These are phyloP conservation scores for Colletotrichum australisinense DNA, from an alignment of 2,329 filamentous ascomycete species.

Conservation along the genomic window DNA sequence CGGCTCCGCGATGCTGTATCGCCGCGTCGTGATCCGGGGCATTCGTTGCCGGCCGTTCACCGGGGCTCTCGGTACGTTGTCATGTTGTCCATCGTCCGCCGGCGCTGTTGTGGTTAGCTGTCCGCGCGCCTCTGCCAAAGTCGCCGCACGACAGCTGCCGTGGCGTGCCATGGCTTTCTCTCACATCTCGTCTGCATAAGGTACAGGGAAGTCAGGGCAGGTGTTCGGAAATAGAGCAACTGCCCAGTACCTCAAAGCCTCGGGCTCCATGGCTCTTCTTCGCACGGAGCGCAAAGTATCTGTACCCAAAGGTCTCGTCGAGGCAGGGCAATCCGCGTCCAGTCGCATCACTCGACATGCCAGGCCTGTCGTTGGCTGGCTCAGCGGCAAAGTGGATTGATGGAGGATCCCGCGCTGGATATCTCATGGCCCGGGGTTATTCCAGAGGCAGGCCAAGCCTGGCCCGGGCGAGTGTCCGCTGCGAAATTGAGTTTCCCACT, in stretches of 20 bases:
- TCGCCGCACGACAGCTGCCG: background rate
- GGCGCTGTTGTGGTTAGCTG: background rate
- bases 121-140: background rate
- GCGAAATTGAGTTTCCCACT: slow-evolving; percentile 35
- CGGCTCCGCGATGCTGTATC: background rate
- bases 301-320: background rate
- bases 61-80: background rate
- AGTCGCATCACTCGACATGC: slow-evolving; percentile 31
- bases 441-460: slow-evolving; percentile 31
- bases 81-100: background rate
- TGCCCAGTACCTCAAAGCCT: background rate
- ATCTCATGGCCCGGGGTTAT: slow-evolving; percentile 29
- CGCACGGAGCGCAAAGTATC: slow-evolving; percentile 26
- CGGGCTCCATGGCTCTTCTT: background rate
- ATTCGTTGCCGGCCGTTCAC: background rate
- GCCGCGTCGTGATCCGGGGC: background rate
- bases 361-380: slow-evolving; percentile 28
- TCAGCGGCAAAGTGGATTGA: slow-evolving; percentile 30
- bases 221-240: background rate
- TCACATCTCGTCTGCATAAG: background rate
- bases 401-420: slow-evolving; percentile 28
- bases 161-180: background rate
- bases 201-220: background rate
- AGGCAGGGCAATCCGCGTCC: slow-evolving; percentile 1
- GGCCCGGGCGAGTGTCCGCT: slow-evolving; percentile 22